phyloP scores from a whole-genome alignment of 208 protist genomes.

The Trypanosoma cruzi region DNA sequence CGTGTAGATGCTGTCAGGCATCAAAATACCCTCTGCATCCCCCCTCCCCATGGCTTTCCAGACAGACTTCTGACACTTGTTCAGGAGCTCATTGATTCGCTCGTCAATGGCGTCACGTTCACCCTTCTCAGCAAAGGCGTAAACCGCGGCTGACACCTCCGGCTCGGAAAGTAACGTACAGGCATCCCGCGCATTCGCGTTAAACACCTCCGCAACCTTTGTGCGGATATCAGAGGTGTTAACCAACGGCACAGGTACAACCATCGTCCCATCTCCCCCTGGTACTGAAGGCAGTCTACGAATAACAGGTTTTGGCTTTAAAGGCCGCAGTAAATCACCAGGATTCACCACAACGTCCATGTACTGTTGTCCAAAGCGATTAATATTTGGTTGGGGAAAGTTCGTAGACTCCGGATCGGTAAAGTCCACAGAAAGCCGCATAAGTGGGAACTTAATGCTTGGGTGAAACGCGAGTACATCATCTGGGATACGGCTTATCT shows the following conservation, averaged over 20 bases:
- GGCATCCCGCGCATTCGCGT: slow-evolving; percentile 64
- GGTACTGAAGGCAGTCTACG: not conserved
- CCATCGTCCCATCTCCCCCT: slow-evolving; percentile 1
- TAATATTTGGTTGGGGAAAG: slow-evolving; percentile 85
- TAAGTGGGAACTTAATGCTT: slow-evolving; percentile 82
- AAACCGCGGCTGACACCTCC: slow-evolving; percentile 86
- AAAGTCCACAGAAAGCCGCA: slow-evolving; percentile 87
- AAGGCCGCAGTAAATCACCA: slow-evolving; percentile 65
- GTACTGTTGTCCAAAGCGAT: slow-evolving; percentile 92
- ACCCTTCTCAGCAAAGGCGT: slow-evolving; percentile 88
- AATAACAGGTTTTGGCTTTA: slow-evolving; percentile 63
- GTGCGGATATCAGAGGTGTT: slow-evolving; percentile 79
- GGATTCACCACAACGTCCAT: slow-evolving; percentile 90
- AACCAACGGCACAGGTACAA: slow-evolving; percentile 51
- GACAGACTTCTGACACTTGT: slow-evolving; percentile 67
- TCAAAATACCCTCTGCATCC: slow-evolving; percentile 58
- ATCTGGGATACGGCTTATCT: slow-evolving; percentile 67
- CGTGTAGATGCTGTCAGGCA: slow-evolving; percentile 49
- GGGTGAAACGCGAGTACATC: slow-evolving; percentile 80
- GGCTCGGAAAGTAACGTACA: slow-evolving; percentile 84
- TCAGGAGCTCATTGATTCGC: slow-evolving; percentile 69
- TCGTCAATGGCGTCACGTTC: slow-evolving; percentile 88
- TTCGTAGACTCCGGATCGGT: slow-evolving; percentile 63
- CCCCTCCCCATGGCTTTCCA: slow-evolving; percentile 71
- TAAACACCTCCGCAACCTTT: slow-evolving; percentile 90